Evolutionary conservation across 352 stramenopile species (phyloP), one percentile per base, ranked within the genome.

Genomic region (Pythium volutum): DNA sequence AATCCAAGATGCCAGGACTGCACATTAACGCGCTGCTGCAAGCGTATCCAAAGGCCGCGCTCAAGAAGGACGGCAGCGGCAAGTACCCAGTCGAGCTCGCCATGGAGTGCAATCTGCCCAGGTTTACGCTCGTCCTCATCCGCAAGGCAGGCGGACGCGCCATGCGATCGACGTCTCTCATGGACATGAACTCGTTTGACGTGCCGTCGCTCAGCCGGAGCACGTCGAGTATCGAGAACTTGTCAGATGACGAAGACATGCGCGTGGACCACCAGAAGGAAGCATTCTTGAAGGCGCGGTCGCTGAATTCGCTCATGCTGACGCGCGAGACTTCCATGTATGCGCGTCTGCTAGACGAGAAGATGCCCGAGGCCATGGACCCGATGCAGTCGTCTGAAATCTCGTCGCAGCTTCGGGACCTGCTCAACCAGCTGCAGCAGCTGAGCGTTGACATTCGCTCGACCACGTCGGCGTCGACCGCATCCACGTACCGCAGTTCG

Each of bases 401-500:
- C 64, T 79, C 77, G 23, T 66, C 73, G 26, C 82, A 93, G 47
- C 71, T 93, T 51, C 81, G 80, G 53, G 82, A 91, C 23, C 68
- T 93, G 52, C 69, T 90, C 31, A 71, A 69, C 42, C 81, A 91
- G 67, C 67, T 92, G 14, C 80, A 89, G 50, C 77, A 88, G 48
- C 74, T 91, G 29, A 87, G 83, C 59, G 64, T 76, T 20, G 81
- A 89, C 51, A 79, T 91, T 33, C 84, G 81, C 36, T 75, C 79
- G 8, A 86, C 59, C 55, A 74, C 62, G 49, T 76, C 71, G 47
- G 62, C 64, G n/a, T 84, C 75, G 10, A 76, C 65, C 3, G 59
- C 66, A 3, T 87, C 74, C 58, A 91, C 79, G 29, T 89, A 86
- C 59, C 71, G 79, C 57, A 89, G 79, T 60, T 91, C 79, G n/a